These are phyloP conservation scores for Colletotrichum tropicale DNA, from an alignment of 2,329 filamentous ascomycete species.

Conservation along the genomic window DNA sequence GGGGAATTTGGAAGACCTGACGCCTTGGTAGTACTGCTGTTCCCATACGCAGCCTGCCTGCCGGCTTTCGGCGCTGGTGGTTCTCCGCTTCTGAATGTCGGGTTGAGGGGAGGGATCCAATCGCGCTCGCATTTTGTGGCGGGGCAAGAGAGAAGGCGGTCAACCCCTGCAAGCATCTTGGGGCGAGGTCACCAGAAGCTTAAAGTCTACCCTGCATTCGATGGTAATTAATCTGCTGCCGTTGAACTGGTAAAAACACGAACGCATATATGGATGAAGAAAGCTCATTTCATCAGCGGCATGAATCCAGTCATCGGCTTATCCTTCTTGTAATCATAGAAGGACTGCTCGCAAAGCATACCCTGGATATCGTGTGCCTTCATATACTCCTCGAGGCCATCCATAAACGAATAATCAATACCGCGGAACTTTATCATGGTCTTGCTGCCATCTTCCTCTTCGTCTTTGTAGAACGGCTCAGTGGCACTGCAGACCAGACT, in stretches of 20 bases:
- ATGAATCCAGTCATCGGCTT: not conserved
- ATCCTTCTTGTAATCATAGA: not conserved
- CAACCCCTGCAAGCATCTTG: not conserved
- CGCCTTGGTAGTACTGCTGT: not conserved
- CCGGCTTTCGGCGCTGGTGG: not conserved
- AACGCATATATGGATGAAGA: not conserved
- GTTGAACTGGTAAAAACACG: not conserved
- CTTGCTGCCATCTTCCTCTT: not conserved
- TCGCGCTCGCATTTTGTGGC: not conserved
- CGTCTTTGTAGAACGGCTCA: not conserved
- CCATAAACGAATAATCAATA: not conserved
- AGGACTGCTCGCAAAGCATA: not conserved
- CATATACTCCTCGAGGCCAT: not conserved
- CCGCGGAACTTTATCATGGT: not conserved
- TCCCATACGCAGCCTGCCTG: not conserved
- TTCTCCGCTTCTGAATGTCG: not conserved
- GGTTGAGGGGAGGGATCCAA: not conserved
- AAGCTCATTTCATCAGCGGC: not conserved
- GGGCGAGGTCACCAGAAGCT: not conserved
- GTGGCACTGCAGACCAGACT: not conserved
- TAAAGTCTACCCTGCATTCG: not conserved
- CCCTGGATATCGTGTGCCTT: not conserved
- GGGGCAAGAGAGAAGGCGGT: not conserved
- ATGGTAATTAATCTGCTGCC: rapidly evolving
- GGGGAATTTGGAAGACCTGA: not conserved